Evolutionary conservation across 2,329 filamentous ascomycete species (phyloP).

Genomic region (Aspergillus caelatus): DNA sequence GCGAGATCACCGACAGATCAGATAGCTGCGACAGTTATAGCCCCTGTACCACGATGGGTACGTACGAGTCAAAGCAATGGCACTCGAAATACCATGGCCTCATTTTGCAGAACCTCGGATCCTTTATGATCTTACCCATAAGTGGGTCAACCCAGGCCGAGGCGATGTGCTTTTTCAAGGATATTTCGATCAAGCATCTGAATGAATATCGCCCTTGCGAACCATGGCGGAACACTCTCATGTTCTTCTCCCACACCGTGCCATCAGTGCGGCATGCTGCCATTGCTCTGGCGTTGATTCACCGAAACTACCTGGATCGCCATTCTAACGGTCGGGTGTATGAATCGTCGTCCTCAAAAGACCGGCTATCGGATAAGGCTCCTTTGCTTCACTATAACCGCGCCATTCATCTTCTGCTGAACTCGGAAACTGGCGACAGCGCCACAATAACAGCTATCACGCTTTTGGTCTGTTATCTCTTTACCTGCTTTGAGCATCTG

Average conservation of each 20-base stretch:
- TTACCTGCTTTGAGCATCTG: constrained; percentile 44
- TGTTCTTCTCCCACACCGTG: constrained; percentile 37
- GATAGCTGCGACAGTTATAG: constrained; percentile 18
- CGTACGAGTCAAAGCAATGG: background rate
- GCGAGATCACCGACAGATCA: background rate
- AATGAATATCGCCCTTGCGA: constrained; percentile 36
- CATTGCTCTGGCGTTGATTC: constrained; percentile 26
- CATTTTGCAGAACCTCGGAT: constrained; percentile 9
- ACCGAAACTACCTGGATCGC: constrained; percentile 29
- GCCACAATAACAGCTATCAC: constrained; percentile 34
- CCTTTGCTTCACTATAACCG: constrained; percentile 21
- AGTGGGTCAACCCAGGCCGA: constrained; percentile 14
- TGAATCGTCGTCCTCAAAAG: constrained; percentile 7
- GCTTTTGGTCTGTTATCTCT: constrained; percentile 45
- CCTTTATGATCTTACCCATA: constrained; percentile 16
- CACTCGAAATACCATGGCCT: background rate
- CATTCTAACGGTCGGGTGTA: constrained; percentile 11
- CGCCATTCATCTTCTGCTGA: constrained; percentile 30
- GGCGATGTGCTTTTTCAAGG: constrained; percentile 20
- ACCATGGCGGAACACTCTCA: constrained; percentile 38
- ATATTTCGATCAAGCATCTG: constrained; percentile 19
- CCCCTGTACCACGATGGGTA: background rate
- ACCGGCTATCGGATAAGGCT: constrained; percentile 19
- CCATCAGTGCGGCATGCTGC: constrained; percentile 41
- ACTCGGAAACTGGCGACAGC: constrained; percentile 20